Percentiles rank a stretch among this genome's conserved stretches.
These are phyloP conservation scores for Orbilia oligospora DNA, from an alignment of 2,329 filamentous ascomycete species.

Conservation along the genomic window DNA sequence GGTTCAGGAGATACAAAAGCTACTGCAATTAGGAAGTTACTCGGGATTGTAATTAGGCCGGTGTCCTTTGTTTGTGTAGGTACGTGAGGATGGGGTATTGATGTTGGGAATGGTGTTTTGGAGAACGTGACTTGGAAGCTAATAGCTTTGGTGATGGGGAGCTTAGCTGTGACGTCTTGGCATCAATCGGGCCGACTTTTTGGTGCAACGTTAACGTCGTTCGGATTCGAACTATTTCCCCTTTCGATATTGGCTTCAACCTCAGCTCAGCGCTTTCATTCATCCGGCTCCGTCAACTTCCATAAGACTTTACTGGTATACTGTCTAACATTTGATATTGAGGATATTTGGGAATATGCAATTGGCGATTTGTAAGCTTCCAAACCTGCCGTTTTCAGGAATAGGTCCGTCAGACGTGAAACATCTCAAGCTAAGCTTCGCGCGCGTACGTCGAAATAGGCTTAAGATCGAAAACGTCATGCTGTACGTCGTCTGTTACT, in stretches of 20 bases:
- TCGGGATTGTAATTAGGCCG: not conserved
- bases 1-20: not conserved
- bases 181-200: conserved; percentile 36
- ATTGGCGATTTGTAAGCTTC: conserved; percentile 6
- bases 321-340: not conserved
- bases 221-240: conserved; percentile 50
- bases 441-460: not conserved
- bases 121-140: conserved; percentile 5
- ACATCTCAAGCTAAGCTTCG: conserved; percentile 12
- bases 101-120: not conserved
- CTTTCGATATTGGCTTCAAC: conserved; percentile 1
- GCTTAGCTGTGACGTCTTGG: conserved; percentile 33
- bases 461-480: conserved; percentile 26
- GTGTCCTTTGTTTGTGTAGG: not conserved
- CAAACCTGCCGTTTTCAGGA: conserved; percentile 7
- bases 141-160: conserved; percentile 28
- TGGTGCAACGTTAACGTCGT: conserved; percentile 8
- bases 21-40: conserved; percentile 7
- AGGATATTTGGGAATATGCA: not conserved
- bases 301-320: not conserved
- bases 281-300: not conserved
- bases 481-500: not conserved
- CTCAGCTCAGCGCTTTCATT: not conserved
- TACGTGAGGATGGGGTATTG: not conserved
- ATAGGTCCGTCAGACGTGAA: conserved; percentile 4